phyloP scores from a whole-genome alignment of 2,329 filamentous ascomycete species.

The Talaromyces albobiverticillius region DNA sequence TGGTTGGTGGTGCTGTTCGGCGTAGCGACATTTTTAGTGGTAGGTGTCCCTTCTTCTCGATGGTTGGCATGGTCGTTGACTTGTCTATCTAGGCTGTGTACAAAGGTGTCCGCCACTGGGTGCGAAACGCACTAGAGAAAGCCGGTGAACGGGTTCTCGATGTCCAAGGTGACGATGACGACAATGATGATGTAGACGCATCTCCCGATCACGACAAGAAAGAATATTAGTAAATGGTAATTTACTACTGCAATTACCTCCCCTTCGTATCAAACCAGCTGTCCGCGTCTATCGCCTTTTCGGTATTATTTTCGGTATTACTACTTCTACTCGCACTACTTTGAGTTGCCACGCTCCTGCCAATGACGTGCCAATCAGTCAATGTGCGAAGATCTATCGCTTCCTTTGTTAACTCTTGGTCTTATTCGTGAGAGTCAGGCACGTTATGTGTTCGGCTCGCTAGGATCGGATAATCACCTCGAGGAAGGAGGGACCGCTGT shows the following conservation, averaged over 20 bases:
- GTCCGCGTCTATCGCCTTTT: not conserved
- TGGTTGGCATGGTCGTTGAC: conserved; percentile 6
- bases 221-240: conserved; percentile 7
- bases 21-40: conserved; percentile 71
- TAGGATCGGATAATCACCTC: not conserved
- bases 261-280: not conserved
- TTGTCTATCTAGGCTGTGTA: conserved; percentile 63
- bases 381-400: conserved; percentile 76
- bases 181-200: conserved; percentile 42
- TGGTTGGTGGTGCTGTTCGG: conserved; percentile 78
- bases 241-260: not conserved
- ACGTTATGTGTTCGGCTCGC: conserved; percentile 14
- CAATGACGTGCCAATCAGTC: conserved; percentile 94
- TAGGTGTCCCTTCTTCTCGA: conserved; percentile 46
- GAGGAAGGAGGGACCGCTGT: conserved; percentile 14
- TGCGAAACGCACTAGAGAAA: conserved; percentile 67
- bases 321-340: conserved; percentile 76
- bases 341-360: conserved; percentile 90
- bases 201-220: conserved; percentile 8
- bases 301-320: too few relatives aligned
- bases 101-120: conserved; percentile 74
- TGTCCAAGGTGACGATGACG: conserved; percentile 55
- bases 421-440: conserved; percentile 16
- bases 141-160: conserved; percentile 80
- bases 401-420: conserved; percentile 33